These are phyloP conservation scores for Tremella fuciformis DNA, from an alignment of 768 basidiomycete genomes.

Conservation along the genomic window DNA sequence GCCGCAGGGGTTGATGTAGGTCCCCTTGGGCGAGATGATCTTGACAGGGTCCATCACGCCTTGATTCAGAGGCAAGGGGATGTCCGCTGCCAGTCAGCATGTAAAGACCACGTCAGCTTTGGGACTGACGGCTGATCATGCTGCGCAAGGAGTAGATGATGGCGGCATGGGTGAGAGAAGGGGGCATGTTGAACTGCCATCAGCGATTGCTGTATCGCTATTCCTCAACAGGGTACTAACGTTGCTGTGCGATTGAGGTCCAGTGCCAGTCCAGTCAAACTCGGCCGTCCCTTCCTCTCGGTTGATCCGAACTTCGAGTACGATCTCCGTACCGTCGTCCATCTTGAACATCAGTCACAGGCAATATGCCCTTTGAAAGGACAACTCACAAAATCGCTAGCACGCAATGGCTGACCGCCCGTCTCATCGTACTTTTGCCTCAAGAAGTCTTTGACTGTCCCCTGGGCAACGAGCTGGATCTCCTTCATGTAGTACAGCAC, in stretches of 20 bases:
- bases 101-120: too few species aligned
- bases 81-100: constrained; percentile 38
- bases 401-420: not conserved
- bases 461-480: constrained; percentile 58
- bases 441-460: constrained; percentile 19
- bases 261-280: constrained; percentile 66
- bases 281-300: constrained; percentile 69
- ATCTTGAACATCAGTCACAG: constrained; percentile 6
- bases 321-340: constrained; percentile 42
- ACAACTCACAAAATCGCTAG: constrained; percentile 58
- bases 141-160: constrained; percentile 45
- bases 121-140: constrained; percentile 18
- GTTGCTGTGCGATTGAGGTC: too few species aligned
- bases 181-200: constrained; percentile 45
- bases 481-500: constrained; percentile 90
- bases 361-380: too few species aligned
- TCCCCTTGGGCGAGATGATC: constrained; percentile 33
- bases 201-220: constrained; percentile 48
- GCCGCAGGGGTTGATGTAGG: constrained; percentile 34
- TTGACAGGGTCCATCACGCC: constrained; percentile 78
- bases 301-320: constrained; percentile 72
- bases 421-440: not conserved
- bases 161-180: constrained; percentile 29
- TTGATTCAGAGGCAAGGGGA: constrained; percentile 79
- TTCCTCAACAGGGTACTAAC: too few species aligned